A percentile compares a stretch with the other conserved stretches of the same genome.
Evolutionary conservation across 139 green algal genomes (phyloP).

Genomic region (Penium margaritaceum): DNA sequence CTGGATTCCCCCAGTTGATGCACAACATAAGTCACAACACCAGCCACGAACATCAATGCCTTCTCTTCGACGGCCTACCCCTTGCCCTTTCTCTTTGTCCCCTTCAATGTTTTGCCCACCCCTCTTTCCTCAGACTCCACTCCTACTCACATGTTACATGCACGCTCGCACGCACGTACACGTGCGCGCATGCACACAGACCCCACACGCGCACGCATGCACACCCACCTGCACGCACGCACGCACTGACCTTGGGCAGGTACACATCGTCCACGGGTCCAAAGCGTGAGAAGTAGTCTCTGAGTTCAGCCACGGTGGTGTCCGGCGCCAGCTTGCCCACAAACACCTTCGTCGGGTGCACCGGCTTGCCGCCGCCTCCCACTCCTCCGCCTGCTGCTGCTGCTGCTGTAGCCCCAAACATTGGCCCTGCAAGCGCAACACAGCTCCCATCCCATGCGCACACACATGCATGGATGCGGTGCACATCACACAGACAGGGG

Average conservation of each 20-base stretch:
- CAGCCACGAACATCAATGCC: no score
- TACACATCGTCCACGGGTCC: slow-evolving; percentile 29
- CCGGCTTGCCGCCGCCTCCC: slow-evolving; percentile 1
- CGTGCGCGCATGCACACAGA: neutral
- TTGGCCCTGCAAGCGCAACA: no score
- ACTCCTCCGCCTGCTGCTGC: no score
- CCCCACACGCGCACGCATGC: neutral
- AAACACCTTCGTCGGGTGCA: slow-evolving; percentile 33
- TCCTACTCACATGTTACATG: neutral
- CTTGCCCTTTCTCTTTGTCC: neutral
- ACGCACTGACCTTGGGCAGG: slow-evolving; percentile 24
- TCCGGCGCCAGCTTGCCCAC: slow-evolving; percentile 31
- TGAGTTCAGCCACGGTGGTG: slow-evolving; percentile 18
- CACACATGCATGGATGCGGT: no score
- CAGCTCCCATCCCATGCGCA: no score
- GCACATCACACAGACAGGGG: no score
- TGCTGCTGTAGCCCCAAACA: no score
- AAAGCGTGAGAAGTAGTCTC: slow-evolving; percentile 24
- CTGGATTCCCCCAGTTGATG: no score
- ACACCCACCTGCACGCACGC: neutral
- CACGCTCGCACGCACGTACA: neutral
- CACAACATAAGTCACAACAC: no score
- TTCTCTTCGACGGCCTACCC: no score
- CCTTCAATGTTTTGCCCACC: neutral
- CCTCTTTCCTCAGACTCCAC: neutral